Evolutionary conservation across 1,284 basidiomycete genomes (phyloP).

Genomic region (Mycosarcoma maydis): DNA sequence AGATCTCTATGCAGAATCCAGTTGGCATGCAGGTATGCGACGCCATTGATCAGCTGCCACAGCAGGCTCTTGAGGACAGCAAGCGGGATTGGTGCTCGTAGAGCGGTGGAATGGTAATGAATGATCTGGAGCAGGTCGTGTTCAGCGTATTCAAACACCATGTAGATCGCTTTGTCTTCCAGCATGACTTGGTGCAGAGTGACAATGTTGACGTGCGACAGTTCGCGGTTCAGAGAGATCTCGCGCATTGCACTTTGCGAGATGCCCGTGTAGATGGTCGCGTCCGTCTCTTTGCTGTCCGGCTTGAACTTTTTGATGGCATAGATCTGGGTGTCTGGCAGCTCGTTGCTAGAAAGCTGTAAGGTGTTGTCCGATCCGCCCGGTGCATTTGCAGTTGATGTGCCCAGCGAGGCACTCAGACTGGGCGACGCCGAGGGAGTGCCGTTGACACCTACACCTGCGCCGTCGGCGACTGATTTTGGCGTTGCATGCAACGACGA

Average conservation of each 20-base stretch:
- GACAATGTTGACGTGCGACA: constrained; percentile 90
- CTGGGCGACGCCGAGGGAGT: constrained; percentile 30
- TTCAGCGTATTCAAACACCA: constrained; percentile 99
- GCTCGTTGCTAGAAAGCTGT: background rate
- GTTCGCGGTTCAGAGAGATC: constrained; percentile 95
- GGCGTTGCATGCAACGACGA: constrained; percentile 27
- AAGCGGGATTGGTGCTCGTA: constrained; percentile 78
- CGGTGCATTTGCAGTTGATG: background rate
- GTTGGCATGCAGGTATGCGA: constrained; percentile 91
- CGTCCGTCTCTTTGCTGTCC: constrained; percentile 74
- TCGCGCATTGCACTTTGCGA: constrained; percentile 96
- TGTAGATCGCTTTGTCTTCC: constrained; percentile 86
- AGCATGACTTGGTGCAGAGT: constrained; percentile 92
- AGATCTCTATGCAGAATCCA: constrained; percentile 97
- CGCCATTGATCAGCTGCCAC: constrained; percentile 94
- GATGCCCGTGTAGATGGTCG: constrained; percentile 87
- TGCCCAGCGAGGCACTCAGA: constrained; percentile 5
- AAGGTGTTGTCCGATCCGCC: background rate
- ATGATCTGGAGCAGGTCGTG: constrained; percentile 92
- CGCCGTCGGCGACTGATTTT: constrained; percentile 13
- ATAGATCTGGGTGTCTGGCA: constrained; percentile 69
- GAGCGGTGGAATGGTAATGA: constrained; percentile 91
- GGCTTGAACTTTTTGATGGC: constrained; percentile 99
- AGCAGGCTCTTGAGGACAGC: constrained; percentile 89
- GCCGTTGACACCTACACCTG: background rate